These are phyloP conservation scores for Aspergillus sp. DNA, from an alignment of 2,329 filamentous ascomycete genomes.

Conservation along the genomic window DNA sequence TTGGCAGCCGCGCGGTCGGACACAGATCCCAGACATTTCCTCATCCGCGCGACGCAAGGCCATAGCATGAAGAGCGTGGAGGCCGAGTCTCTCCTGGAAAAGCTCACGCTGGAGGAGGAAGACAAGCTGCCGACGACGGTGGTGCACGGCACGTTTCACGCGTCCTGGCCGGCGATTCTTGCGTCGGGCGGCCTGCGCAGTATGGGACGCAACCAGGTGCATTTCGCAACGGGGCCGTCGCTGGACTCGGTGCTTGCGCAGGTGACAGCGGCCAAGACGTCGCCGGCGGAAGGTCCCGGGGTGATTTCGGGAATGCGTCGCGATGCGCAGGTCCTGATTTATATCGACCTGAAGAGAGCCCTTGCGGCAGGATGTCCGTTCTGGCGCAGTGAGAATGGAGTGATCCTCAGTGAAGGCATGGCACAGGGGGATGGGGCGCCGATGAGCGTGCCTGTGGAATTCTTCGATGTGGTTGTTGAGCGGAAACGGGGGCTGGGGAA, in stretches of 20 bases:
- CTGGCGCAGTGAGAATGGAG: conserved; percentile 77
- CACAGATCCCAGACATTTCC: conserved; percentile 66
- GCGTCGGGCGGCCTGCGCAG: conserved; percentile 72
- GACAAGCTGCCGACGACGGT: conserved; percentile 60
- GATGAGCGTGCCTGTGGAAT: conserved; percentile 63
- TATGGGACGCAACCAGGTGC: conserved; percentile 86
- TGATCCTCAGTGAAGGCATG: conserved; percentile 61
- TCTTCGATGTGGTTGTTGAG: conserved; percentile 72
- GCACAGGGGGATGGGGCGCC: conserved; percentile 48
- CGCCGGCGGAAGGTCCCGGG: conserved; percentile 15
- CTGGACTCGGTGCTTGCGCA: conserved; percentile 31
- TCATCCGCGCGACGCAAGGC: conserved; percentile 94
- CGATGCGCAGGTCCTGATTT: conserved; percentile 75
- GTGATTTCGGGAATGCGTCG: conserved; percentile 79
- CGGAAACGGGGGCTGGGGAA: conserved; percentile 71
- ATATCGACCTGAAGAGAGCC: conserved; percentile 69
- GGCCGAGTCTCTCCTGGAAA: conserved; percentile 67
- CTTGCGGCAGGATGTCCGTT: conserved; percentile 64
- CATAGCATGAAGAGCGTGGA: conserved; percentile 76
- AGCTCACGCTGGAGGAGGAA: conserved; percentile 60
- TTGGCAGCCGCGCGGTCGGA: conserved; percentile 44
- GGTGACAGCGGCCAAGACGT: conserved; percentile 15
- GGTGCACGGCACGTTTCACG: conserved; percentile 86
- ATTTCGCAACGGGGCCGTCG: conserved; percentile 77
- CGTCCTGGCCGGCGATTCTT: conserved; percentile 73